Percentiles rank a stretch among this genome's conserved stretches.
These are phyloP conservation scores for Xylariomycetidae sp. DNA, from an alignment of 2,329 filamentous ascomycete species.

Conservation along the genomic window DNA sequence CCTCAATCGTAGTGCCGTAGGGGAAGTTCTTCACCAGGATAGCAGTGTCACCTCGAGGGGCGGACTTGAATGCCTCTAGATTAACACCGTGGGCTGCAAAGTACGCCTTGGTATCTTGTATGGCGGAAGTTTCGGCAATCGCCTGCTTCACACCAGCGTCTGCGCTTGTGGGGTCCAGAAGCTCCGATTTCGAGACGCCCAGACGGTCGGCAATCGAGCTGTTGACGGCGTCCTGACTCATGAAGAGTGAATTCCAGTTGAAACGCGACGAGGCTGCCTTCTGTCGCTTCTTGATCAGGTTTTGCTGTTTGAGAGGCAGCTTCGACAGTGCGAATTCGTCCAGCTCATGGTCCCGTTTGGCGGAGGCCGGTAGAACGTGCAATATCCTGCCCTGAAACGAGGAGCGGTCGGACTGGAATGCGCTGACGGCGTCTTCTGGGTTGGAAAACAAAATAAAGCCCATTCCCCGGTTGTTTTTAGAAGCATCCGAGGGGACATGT, in stretches of 20 bases:
- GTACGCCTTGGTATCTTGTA: conserved; percentile 92
- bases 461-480: conserved; percentile 78
- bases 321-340: conserved; percentile 89
- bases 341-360: conserved; percentile 73
- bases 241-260: conserved; percentile 99
- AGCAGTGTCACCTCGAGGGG: conserved; percentile 75
- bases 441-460: conserved; percentile 77
- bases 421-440: conserved; percentile 66
- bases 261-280: conserved; percentile 74
- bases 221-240: conserved; percentile 94
- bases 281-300: conserved; percentile 77
- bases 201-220: conserved; percentile 80
- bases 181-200: conserved; percentile 82
- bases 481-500: conserved; percentile 71
- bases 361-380: conserved; percentile 79
- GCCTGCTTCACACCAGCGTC: conserved; percentile 96
- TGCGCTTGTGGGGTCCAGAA: conserved; percentile 91
- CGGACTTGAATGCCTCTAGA: conserved; percentile 82
- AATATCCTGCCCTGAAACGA: conserved; percentile 89
- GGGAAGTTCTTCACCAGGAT: conserved; percentile 95
- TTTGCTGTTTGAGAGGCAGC: conserved; percentile 89
- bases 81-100: conserved; percentile 85
- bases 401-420: conserved; percentile 75
- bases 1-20: conserved; percentile 71
- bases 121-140: conserved; percentile 90